Evolutionary conservation across 495 filamentous ascomycete species (phyloP).

Genomic region (Aspergillus ostianus): DNA sequence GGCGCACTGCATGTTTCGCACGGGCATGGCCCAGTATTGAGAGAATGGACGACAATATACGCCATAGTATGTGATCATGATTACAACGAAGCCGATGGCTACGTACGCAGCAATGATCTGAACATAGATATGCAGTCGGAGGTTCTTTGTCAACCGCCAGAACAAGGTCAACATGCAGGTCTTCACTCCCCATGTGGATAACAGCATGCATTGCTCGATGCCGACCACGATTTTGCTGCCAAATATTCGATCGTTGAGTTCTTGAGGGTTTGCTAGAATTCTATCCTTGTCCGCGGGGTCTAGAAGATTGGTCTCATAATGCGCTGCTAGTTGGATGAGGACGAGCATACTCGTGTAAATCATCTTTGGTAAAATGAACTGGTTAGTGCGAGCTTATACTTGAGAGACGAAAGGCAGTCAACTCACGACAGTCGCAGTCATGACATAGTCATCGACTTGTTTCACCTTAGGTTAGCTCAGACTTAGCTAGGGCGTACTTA

Average conservation of each 20-base stretch:
- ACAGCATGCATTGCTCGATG: slow-evolving; percentile 51
- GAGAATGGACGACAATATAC: slow-evolving; percentile 62
- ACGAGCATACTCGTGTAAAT: slow-evolving; percentile 56
- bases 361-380: slow-evolving; percentile 21
- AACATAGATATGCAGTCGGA: slow-evolving; percentile 43
- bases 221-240: slow-evolving; percentile 54
- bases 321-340: slow-evolving; percentile 55
- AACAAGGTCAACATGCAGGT: slow-evolving; percentile 53
- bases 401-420: not conserved
- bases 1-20: slow-evolving; percentile 33
- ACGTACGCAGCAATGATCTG: slow-evolving; percentile 56
- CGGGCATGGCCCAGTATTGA: slow-evolving; percentile 59
- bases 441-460: slow-evolving; percentile 55
- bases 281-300: slow-evolving; percentile 48
- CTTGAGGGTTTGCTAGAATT: slow-evolving; percentile 42
- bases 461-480: not conserved
- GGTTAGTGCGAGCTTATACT: not conserved
- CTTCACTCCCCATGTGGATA: slow-evolving; percentile 51
- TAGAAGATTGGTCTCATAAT: slow-evolving; percentile 58
- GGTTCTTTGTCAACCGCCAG: slow-evolving; percentile 40
- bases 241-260: slow-evolving; percentile 42
- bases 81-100: slow-evolving; percentile 53
- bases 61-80: slow-evolving; percentile 62
- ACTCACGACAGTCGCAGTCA: slow-evolving; percentile 53
- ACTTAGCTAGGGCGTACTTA: not conserved